Evolutionary conservation across 805 yeast genomes (phyloP), one percentile per base, ranked within the genome.

Genomic region (Teunomyces barrocoloradensis): DNA sequence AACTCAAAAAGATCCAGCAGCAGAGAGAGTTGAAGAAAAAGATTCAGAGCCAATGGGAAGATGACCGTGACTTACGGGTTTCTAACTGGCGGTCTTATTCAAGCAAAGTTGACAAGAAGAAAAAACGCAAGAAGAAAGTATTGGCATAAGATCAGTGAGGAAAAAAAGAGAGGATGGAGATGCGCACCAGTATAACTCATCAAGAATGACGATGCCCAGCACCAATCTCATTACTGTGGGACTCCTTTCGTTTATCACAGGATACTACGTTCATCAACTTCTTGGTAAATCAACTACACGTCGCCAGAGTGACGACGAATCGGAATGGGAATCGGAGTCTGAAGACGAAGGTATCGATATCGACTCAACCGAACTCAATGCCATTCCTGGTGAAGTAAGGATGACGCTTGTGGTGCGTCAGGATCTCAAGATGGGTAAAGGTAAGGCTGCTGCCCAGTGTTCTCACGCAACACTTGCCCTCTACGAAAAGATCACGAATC

Each of bases 381-480:
- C 78, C 13, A 68, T 86, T 2, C 87, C 87, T 0, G 95, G 94
- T 0, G 94, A 87, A 62, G 88, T 85, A 10, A 73, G 87, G 58
- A 86, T 92, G 96, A 90, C 94, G 0, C 71, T 94, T 21, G 82
- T 90, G 3, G 89, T 94, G 4, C 81, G 99, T 50, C 87, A 85
- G 25, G 99, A 94, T 63, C 71, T 94, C 51, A 84, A 82, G 37
- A 94, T 94, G 98, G 82, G 86, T 28, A 89, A 89, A 66, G 99
- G 99, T 18, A 94, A 94, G 63, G 85, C 88, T 2, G 97, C 98
- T 4, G 99, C 99, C 5, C 99, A 94, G 63, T 92, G 98, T 66
- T 85, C 90, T 33, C 99, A 94, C 70, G 99, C 99, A n/a, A 95
- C 98, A 0, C 75, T 94, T 29, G 91, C 94, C 0, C 82, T 94